Base-by-base conservation (phyloP, 2,329 filamentous ascomycete genomes). In the Fusarium praegraminearum region DNA sequence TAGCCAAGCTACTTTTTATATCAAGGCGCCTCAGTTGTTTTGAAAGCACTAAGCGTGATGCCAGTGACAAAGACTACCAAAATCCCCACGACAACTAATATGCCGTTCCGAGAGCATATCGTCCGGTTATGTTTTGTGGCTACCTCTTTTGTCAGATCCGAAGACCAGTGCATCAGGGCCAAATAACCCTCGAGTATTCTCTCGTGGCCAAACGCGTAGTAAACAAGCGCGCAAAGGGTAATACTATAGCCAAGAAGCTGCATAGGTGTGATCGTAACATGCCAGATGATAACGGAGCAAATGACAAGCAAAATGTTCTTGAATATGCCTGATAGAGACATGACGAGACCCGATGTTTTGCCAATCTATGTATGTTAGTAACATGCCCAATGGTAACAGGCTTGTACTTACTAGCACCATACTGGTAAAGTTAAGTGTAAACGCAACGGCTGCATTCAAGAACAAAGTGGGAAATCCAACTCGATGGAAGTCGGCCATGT, bases 361-460 rank as follows among this genome's bases (percentile, higher is more conserved):
- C 62, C 58, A 20, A 64, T 62, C 62, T 64, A 20, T 6, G 7
- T 15, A 16, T 12, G 33, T 38, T 3, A 50, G 53, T 40, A 15
- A 24, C 0, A 18, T 1, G 7, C 2, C 8, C 10, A 5, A 16
- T 24, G 4, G 22, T 4, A 10, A 24, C 7, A 4, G 20, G 10
- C 1, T 18, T 28, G 5, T 20, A 41, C 62, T 47, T 10, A 65
- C 62, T 5, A 65, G 47, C 6, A 65, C 58, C 62, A 65, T 65
- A 22, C 62, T 65, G 11, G 62, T 63, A 43, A 65, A 65, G 40
- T 50, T 65, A 0, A 65, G 16, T 0, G 46, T 33, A 2, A 65
- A 65, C 4, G 58, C 62, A n/a, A 65, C 52, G 1, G 51, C 62
- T n/a, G 62, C 62, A 11, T 65, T 65, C 13, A 62, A 22, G 20